These are phyloP conservation scores for Ustilago cynodontis DNA, from an alignment of 1,284 basidiomycete genomes.

Conservation along the genomic window DNA sequence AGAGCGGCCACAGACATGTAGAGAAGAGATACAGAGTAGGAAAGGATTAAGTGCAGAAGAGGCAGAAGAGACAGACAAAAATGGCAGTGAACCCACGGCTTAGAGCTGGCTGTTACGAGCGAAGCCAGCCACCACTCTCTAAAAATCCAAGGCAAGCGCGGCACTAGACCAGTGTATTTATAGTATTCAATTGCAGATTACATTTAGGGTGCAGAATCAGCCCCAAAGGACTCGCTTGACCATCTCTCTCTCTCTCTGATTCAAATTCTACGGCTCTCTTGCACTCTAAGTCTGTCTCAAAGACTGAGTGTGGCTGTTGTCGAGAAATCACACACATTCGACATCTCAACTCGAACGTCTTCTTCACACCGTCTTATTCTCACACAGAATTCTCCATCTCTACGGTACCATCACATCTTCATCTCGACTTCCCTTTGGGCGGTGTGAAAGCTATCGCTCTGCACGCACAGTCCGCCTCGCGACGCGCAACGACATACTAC, in stretches of 20 bases:
- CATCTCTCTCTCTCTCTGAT: background rate
- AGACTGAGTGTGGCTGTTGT: constrained; percentile 1
- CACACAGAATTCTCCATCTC: background rate
- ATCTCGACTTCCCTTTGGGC: background rate
- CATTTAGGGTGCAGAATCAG: background rate
- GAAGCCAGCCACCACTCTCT: background rate
- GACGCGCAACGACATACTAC: constrained; percentile 4
- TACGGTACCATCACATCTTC: background rate
- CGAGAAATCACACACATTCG: constrained; percentile 12
- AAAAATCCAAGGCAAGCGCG: background rate
- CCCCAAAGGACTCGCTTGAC: background rate
- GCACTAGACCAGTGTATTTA: background rate
- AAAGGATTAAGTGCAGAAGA: background rate
- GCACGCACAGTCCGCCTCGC: constrained; percentile 11
- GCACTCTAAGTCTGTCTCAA: background rate
- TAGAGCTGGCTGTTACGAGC: constrained; percentile 9
- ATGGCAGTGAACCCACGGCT: background rate
- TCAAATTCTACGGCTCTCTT: background rate
- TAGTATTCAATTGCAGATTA: background rate
- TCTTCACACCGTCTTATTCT: background rate
- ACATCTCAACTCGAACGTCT: constrained; percentile 3
- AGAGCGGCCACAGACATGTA: background rate
- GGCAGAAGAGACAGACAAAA: background rate
- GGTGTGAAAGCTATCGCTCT: background rate
- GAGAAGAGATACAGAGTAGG: background rate